Conservation (phyloP, 352 stramenopile genomes). For the Phytophthora quininea region DNA sequence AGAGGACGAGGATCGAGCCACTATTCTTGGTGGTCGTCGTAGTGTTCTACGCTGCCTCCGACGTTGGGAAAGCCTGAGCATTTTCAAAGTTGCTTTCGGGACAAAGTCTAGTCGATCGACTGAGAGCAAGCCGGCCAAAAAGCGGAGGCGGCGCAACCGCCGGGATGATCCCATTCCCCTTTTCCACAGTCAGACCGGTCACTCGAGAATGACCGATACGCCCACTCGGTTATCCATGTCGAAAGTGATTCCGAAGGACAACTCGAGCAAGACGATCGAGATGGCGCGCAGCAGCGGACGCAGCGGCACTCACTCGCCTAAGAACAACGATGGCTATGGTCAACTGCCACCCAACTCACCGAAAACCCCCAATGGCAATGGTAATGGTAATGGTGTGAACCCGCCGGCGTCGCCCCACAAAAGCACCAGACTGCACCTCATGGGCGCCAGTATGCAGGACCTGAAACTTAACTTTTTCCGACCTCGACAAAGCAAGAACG, state of each 20-base stretch:
- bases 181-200: slow-evolving; percentile 63
- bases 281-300: slow-evolving; percentile 36
- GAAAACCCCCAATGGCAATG: slow-evolving; percentile 19
- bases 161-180: slow-evolving; percentile 73
- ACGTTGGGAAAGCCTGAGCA: neutral
- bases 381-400: slow-evolving; percentile 2
- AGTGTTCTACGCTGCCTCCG: neutral
- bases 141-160: slow-evolving; percentile 20
- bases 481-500: slow-evolving; percentile 37
- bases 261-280: slow-evolving; percentile 36
- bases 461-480: slow-evolving; percentile 81
- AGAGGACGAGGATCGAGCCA: slow-evolving; percentile 6
- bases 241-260: slow-evolving; percentile 77
- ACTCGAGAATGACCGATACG: slow-evolving; percentile 79
- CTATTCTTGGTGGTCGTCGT: slow-evolving; percentile 28
- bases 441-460: slow-evolving; percentile 64
- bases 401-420: slow-evolving; percentile 31
- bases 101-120: slow-evolving; percentile 9
- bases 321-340: neutral
- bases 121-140: slow-evolving; percentile 24
- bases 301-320: slow-evolving; percentile 23
- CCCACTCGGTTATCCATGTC: slow-evolving; percentile 61
- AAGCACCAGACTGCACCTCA: slow-evolving; percentile 52
- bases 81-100: slow-evolving; percentile 33
- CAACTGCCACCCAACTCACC: slow-evolving; percentile 12